These are phyloP conservation scores for Leptomonas pyrrhocoris DNA, from an alignment of 208 protist species.

Conservation along the genomic window DNA sequence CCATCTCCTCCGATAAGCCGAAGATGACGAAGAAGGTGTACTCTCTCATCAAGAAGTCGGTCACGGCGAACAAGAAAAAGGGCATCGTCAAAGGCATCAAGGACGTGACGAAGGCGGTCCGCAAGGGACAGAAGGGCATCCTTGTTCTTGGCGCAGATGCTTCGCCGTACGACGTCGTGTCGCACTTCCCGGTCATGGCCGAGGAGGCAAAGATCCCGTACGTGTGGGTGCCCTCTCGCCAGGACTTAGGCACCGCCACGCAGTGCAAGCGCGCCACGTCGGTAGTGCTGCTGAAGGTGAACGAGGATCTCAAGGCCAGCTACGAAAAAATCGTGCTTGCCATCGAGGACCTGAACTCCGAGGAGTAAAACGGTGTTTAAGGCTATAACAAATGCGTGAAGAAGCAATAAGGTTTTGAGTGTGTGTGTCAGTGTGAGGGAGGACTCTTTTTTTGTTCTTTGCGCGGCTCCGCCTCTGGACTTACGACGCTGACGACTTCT, in stretches of 20 bases:
- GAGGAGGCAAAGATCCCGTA: conserved; percentile 94
- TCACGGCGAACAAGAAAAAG: conserved; percentile 90
- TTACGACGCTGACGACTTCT: too few relatives aligned
- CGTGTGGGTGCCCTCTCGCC: conserved; percentile 93
- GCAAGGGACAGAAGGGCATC: conserved; percentile 92
- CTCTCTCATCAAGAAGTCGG: conserved; percentile 92
- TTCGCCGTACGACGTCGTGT: conserved; percentile 94
- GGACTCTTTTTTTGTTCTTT: too few relatives aligned
- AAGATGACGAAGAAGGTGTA: conserved; percentile 97
- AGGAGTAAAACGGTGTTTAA: conserved; percentile 41
- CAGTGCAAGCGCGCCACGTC: conserved; percentile 94
- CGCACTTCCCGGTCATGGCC: conserved; percentile 91
- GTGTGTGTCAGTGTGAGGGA: too few relatives aligned
- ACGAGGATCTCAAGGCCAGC: conserved; percentile 76
- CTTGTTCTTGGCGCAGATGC: conserved; percentile 92
- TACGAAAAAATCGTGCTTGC: conserved; percentile 90
- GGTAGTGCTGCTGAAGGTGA: conserved; percentile 91
- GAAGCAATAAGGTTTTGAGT: too few relatives aligned
- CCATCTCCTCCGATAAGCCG: conserved; percentile 87
- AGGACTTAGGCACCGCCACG: conserved; percentile 92
- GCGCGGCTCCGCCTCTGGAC: too few relatives aligned
- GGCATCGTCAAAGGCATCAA: conserved; percentile 94
- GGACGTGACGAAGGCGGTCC: conserved; percentile 93
- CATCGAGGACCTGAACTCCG: conserved; percentile 86
- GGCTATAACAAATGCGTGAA: not conserved